Evolutionary conservation across 2,329 filamentous ascomycete species (phyloP), one percentile per base, ranked within the genome.

Genomic region (Trichoderma aggressivum): DNA sequence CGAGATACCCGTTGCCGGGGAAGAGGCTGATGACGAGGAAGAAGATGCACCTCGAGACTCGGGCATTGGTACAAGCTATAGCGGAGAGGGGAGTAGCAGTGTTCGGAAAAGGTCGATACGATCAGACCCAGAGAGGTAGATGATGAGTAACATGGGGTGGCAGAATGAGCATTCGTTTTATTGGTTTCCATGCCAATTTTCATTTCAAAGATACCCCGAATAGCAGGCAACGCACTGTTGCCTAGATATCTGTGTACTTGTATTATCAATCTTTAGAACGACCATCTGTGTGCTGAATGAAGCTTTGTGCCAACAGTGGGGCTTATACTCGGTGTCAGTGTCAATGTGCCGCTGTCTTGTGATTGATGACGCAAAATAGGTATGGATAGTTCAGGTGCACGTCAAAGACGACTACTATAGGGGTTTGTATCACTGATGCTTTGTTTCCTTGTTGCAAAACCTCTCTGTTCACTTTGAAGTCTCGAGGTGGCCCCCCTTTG

Each of bases 41-140:
- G 80, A 81, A 18, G 80, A 80, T 8, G 76, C 70, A 43, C 74
- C 75, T 32, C 80, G 80, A 10, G 85, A 86, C 74, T 86, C 83
- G 21, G 87, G 87, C 0, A 77, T 86, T 70, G 88, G 88, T 4
- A 90, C 88, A 30, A 88, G 87, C 72, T 86, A 81, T 72, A 84
- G 82, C 72, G 83, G 84, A 53, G 80, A 78, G 43, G 79, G 80
- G 2, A 74, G 75, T 16, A 75, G 75, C 12, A 78, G 74, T 28
- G 72, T 82, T 24, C 79, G 81, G 53, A 77, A 77, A 53, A 76
- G 81, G 62, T 69, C 72, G 28, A 81, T 79, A 12, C 78, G 77
- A 8, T 75, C 73, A 18, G 66, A 36, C 7, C 39, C 73, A 56
- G 76, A 74, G 39, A 10, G 39, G 65, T 74, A 72, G 70, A 36